Evolutionary conservation across 2,329 filamentous ascomycete genomes (phyloP).

Genomic region (Pseudogymnoascus sp.): DNA sequence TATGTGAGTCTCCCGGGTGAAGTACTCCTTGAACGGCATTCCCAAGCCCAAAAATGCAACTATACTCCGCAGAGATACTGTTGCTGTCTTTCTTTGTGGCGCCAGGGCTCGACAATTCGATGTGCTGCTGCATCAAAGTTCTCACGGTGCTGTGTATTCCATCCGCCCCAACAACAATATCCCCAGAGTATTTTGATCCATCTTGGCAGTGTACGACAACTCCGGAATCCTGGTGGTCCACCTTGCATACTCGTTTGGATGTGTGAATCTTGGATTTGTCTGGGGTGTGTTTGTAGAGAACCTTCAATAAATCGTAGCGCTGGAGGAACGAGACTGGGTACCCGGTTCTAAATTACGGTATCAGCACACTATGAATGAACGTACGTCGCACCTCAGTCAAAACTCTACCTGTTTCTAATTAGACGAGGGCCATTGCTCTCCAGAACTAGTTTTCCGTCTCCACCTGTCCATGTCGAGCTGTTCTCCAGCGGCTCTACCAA

Average conservation of each 20-base stretch:
- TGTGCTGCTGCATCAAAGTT: slow-evolving; percentile 15
- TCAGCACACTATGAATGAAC: not conserved
- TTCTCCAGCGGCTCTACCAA: not conserved
- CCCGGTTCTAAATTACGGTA: slow-evolving; percentile 15
- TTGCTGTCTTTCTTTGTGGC: slow-evolving; percentile 11
- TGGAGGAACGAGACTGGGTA: slow-evolving; percentile 13
- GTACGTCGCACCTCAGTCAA: not conserved
- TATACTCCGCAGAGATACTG: slow-evolving; percentile 21
- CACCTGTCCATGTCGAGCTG: not conserved
- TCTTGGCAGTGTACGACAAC: slow-evolving; percentile 18
- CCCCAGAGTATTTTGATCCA: slow-evolving; percentile 16
- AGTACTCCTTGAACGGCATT: slow-evolving; percentile 9
- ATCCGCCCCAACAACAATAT: slow-evolving; percentile 23
- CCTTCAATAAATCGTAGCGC: slow-evolving; percentile 11
- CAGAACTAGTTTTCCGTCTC: slow-evolving; percentile 16
- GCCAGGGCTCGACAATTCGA: slow-evolving; percentile 4
- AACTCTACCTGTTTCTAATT: slow-evolving; percentile 7
- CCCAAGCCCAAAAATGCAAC: slow-evolving; percentile 20
- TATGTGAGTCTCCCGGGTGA: slow-evolving; percentile 10
- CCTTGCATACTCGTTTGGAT: slow-evolving; percentile 13
- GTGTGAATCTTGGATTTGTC: slow-evolving; percentile 17
- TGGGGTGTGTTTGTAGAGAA: slow-evolving; percentile 17
- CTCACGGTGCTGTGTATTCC: slow-evolving; percentile 20
- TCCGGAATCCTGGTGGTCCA: slow-evolving; percentile 12
- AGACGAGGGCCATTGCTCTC: slow-evolving; percentile 15